A percentile compares a stretch with the other conserved stretches of the same genome.
These are phyloP conservation scores for Triticum turgidum DNA, from an alignment of 176 grass and related monocot species.

Conservation along the genomic window DNA sequence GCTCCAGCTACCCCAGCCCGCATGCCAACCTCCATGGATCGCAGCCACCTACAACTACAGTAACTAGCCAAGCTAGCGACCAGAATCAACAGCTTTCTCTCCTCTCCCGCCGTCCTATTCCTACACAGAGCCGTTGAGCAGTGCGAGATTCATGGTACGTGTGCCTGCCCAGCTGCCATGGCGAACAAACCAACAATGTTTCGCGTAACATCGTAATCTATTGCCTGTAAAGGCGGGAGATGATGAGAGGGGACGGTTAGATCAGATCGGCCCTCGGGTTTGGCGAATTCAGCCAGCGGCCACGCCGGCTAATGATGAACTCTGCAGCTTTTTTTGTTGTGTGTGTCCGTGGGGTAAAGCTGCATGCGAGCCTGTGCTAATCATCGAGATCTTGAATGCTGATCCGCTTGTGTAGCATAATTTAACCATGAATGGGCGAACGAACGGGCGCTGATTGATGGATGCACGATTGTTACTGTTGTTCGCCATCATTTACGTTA, in stretches of 20 bases:
- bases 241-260: not conserved
- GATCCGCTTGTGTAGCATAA: not conserved
- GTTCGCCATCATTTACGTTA: not conserved
- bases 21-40: not conserved
- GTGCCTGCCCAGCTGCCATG: not conserved
- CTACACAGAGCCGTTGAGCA: not conserved
- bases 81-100: not conserved
- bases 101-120: not conserved
- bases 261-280: not conserved
- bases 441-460: not conserved
- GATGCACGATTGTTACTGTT: not conserved
- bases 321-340: conserved; percentile 12
- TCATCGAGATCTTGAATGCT: conserved; percentile 39
- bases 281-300: conserved; percentile 19
- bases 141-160: no score
- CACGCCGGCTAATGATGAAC: conserved; percentile 33
- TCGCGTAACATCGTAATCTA: conserved; percentile 20
- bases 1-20: not conserved
- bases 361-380: not conserved
- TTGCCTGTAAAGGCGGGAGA: conserved; percentile 1
- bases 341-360: conserved; percentile 18
- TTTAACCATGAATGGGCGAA: conserved; percentile 11
- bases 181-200: not conserved
- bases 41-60: not conserved
- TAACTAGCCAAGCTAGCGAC: not conserved